Percentiles rank a stretch among this genome's conserved stretches.
These are phyloP conservation scores for Talaromyces sp. DNA, from an alignment of 2,329 filamentous ascomycete genomes.

Conservation along the genomic window DNA sequence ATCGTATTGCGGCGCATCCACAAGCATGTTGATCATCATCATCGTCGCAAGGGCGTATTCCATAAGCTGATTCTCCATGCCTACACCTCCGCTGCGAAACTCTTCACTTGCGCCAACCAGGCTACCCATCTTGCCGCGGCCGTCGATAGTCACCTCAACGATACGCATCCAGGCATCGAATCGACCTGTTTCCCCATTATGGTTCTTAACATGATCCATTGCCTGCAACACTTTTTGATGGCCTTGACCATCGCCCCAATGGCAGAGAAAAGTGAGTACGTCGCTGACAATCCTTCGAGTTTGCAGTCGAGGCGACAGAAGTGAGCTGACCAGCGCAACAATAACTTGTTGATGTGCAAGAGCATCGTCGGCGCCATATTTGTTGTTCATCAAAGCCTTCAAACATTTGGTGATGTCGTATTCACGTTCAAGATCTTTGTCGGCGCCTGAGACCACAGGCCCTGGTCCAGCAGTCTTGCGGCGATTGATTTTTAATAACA, in stretches of 20 bases:
- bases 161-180: conserved; percentile 99
- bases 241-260: conserved; percentile 85
- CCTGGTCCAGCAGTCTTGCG: conserved; percentile 70
- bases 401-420: conserved; percentile 98
- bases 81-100: conserved; percentile 89
- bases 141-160: conserved; percentile 94
- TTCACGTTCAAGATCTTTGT: conserved; percentile 83
- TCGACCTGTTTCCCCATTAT: conserved; percentile 86
- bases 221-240: conserved; percentile 92
- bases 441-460: conserved; percentile 53
- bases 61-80: conserved; percentile 98
- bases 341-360: conserved; percentile 86
- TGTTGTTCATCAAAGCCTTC: conserved; percentile 98
- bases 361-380: conserved; percentile 95
- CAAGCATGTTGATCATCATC: conserved; percentile 93
- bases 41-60: conserved; percentile 95
- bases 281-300: conserved; percentile 94
- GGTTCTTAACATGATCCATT: conserved; percentile 83
- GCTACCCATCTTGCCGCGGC: conserved; percentile 97
- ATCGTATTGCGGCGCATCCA: conserved; percentile 86
- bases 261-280: conserved; percentile 91
- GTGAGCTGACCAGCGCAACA: conserved; percentile 77
- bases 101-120: conserved; percentile 95
- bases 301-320: conserved; percentile 83
- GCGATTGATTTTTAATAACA: conserved; percentile 89